Percentiles rank a stretch among this genome's conserved stretches.
Evolutionary conservation across 164 flowering plant genomes (phyloP).

Genomic region (Amborella trichopoda): DNA sequence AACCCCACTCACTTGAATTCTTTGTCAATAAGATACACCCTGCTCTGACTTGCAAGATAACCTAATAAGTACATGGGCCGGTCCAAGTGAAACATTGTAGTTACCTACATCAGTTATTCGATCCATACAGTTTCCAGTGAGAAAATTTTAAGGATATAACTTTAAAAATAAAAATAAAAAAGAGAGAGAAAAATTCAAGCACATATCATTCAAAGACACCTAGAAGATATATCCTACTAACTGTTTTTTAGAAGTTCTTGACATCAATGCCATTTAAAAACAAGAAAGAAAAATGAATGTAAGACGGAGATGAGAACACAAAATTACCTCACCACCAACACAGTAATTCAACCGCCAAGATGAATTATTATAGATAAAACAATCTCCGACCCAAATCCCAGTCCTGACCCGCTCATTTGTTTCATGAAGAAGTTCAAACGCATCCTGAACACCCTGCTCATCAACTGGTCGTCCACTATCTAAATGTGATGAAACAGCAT

Average conservation of each 20-base stretch:
- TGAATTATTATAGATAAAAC: conserved; percentile 86
- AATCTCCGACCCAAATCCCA: conserved; percentile 97
- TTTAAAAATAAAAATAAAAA: too few relatives aligned
- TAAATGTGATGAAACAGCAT: conserved; percentile 61
- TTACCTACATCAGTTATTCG: conserved; percentile 67
- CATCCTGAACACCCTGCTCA: conserved; percentile 96
- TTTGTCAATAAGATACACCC: conserved; percentile 94
- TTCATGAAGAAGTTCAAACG: conserved; percentile 95
- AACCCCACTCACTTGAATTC: conserved; percentile 79
- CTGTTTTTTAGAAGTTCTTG: too few relatives aligned
- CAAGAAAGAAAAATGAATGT: too few relatives aligned
- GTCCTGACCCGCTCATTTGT: conserved; percentile 87
- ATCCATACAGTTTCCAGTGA: too few relatives aligned
- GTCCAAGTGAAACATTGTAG: conserved; percentile 98
- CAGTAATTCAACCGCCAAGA: conserved; percentile 95
- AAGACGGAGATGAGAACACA: background rate
- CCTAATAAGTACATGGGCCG: conserved; percentile 98
- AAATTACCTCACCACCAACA: conserved; percentile 93
- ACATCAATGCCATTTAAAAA: too few relatives aligned
- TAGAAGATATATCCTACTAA: too few relatives aligned
- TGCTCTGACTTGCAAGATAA: conserved; percentile 92
- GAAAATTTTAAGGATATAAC: too few relatives aligned
- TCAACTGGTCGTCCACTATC: conserved; percentile 81
- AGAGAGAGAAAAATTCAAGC: too few relatives aligned
- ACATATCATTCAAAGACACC: too few relatives aligned